These are phyloP conservation scores for Cryptococcus wingfieldii DNA, from an alignment of 1,284 basidiomycete species.

Conservation along the genomic window DNA sequence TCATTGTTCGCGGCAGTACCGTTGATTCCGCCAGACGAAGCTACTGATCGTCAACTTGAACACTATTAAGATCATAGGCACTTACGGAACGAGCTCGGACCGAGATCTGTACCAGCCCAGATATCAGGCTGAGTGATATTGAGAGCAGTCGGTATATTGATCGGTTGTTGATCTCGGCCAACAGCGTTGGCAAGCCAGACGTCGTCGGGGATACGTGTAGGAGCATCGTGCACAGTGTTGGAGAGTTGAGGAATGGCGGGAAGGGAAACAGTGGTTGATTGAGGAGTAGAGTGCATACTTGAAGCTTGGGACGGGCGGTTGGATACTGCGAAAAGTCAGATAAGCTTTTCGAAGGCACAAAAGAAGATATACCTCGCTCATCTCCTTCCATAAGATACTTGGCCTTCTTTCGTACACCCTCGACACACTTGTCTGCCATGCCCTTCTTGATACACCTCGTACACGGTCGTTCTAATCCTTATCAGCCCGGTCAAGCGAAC, in stretches of 20 bases:
- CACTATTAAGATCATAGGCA: neutral
- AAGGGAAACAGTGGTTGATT: neutral
- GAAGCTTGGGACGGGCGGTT: constrained; percentile 5
- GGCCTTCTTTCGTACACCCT: constrained; percentile 94
- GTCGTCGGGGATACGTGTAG: constrained; percentile 17
- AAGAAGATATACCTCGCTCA: constrained; percentile 66
- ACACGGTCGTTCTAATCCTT: constrained; percentile 75
- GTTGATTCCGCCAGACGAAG: neutral
- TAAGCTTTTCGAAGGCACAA: neutral
- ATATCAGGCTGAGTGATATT: neutral
- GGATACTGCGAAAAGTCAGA: neutral
- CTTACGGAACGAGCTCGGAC: neutral
- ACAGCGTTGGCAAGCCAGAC: constrained; percentile 24
- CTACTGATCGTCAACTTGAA: neutral
- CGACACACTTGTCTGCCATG: constrained; percentile 79
- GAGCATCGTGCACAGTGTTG: constrained; percentile 2
- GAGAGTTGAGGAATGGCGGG: neutral
- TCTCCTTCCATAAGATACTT: constrained; percentile 93
- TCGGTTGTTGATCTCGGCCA: neutral
- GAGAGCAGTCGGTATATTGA: neutral
- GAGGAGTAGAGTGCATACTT: constrained; percentile 2
- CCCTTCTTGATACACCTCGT: constrained; percentile 92
- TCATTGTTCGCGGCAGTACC: constrained; percentile 24
- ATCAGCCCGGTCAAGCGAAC: neutral
- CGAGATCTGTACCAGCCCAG: neutral